A percentile compares a stretch with the other conserved stretches of the same genome.
phyloP scores from a whole-genome alignment of 495 filamentous ascomycete genomes.

The Talaromyces liani region DNA sequence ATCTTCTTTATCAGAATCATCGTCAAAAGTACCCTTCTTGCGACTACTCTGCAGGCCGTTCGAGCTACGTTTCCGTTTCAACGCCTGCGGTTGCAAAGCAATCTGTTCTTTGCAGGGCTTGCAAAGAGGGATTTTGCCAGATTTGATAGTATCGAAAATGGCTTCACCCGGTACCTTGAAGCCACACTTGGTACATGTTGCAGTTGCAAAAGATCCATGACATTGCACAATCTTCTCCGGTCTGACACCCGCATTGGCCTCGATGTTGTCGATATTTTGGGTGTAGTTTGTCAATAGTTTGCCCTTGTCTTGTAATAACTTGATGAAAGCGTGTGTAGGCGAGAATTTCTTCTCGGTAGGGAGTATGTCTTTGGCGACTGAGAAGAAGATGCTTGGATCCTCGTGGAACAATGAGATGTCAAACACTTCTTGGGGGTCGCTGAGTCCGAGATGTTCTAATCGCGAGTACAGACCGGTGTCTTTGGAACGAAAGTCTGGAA shows the following conservation, averaged over 20 bases:
- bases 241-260: conserved; percentile 75
- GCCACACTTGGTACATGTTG: conserved; percentile 78
- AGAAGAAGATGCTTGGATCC: conserved; percentile 88
- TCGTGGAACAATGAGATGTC: conserved; percentile 80
- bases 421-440: conserved; percentile 90
- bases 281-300: conserved; percentile 96
- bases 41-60: conserved; percentile 48
- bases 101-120: conserved; percentile 35
- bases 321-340: conserved; percentile 91
- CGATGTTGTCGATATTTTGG: conserved; percentile 98
- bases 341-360: conserved; percentile 67
- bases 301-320: conserved; percentile 81
- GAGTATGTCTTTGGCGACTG: conserved; percentile 82
- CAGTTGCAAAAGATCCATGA: conserved; percentile 90
- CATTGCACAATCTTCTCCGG: conserved; percentile 89
- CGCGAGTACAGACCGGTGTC: conserved; percentile 63
- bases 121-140: conserved; percentile 58
- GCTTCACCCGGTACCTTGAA: conserved; percentile 65
- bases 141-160: conserved; percentile 72
- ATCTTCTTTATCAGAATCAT: conserved; percentile 65
- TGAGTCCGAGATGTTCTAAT: conserved; percentile 65
- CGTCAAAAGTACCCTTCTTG: conserved; percentile 44
- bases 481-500: conserved; percentile 63
- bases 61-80: conserved; percentile 72
- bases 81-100: conserved; percentile 32